Base-by-base conservation (phyloP, 345 rosid species). In the Gossypium sturtianum region DNA sequence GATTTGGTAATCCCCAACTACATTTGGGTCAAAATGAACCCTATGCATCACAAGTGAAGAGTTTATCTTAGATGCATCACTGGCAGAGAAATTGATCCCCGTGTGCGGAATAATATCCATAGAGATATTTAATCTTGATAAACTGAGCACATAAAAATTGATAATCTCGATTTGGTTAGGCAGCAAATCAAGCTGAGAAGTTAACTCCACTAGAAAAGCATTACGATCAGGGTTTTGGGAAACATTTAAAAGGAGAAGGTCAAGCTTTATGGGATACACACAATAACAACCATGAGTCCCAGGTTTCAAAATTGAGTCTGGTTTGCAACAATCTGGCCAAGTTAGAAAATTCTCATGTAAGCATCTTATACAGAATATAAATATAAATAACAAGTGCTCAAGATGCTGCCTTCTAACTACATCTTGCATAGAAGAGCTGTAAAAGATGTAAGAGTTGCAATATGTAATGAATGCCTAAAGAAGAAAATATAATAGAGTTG, bases 261-360 rank as follows among this genome's bases (percentile, higher is more conserved):
- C 99, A 68, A 95, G 88, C 89, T 91, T 93, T 81, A 95, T 90
- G n/a, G 99, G 99, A 86, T 95, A 93, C 59, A 89, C 99, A 58
- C 99, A 95, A 77, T 91, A 91, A 76, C 99, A 93, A 78, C 82
- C 91, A 76, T 71, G 84, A 80, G 82, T 85, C 74, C 86, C 90
- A 75, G 87, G 87, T 86, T 87, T 95, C 89, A 83, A 83, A 81
- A 95, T 95, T 83, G 80, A 85, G 75, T 88, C 80, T 27, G 83
- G 88, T 82, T 87, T 88, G 88, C 99, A 95, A 81, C 99, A 95
- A 83, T 84, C 98, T 95, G 85, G 44, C 68, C 76, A 19, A 79
- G 73, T 4, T 41, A 67, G 56, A 80, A 73, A 73, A 82, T 38
- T 76, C 70, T 43, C 74, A 63, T 19, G 63, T 75, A 75, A 76